Conservation (phyloP, 495 filamentous ascomycete genomes). For the Chaetomium fimeti region DNA sequence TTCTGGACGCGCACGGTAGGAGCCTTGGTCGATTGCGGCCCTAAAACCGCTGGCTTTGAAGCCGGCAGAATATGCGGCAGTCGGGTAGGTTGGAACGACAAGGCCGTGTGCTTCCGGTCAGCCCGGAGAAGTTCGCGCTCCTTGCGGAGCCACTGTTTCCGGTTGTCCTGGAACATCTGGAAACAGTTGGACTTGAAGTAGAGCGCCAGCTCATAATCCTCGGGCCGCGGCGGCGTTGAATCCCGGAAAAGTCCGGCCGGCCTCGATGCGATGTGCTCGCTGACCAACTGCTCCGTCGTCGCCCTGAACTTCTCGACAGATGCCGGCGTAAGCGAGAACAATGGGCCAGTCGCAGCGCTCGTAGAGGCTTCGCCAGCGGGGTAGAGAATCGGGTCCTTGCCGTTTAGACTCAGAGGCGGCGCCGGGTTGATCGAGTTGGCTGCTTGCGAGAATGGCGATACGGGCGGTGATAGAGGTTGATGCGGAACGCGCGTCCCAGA, state of each 20-base stretch:
- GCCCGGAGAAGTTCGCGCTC: slow-evolving; percentile 60
- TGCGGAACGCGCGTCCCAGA: slow-evolving; percentile 44
- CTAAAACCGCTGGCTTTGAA: slow-evolving; percentile 37
- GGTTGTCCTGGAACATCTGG: slow-evolving; percentile 58
- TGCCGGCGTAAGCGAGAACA: slow-evolving; percentile 52
- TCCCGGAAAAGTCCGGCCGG: slow-evolving; percentile 55
- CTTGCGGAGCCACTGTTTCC: slow-evolving; percentile 58
- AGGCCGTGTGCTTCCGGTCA: slow-evolving; percentile 42
- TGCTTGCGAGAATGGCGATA: slow-evolving; percentile 60
- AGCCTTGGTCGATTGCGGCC: slow-evolving; percentile 43
- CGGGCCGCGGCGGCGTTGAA: slow-evolving; percentile 60
- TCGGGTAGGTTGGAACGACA: slow-evolving; percentile 32
- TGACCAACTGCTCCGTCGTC: slow-evolving; percentile 48
- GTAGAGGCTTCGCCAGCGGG: slow-evolving; percentile 47
- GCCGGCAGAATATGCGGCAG: slow-evolving; percentile 46
- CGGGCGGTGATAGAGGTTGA: slow-evolving; percentile 66
- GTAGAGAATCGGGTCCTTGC: slow-evolving; percentile 62
- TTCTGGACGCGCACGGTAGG: slow-evolving; percentile 47
- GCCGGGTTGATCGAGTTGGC: slow-evolving; percentile 43
- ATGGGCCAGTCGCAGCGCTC: slow-evolving; percentile 51
- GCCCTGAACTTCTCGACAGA: slow-evolving; percentile 43
- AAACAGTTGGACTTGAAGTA: slow-evolving; percentile 65
- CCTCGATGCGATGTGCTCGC: slow-evolving; percentile 65
- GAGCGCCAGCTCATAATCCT: slow-evolving; percentile 68
- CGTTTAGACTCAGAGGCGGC: slow-evolving; percentile 38